Conservation (phyloP, 768 basidiomycete genomes). For the Mycena venus region DNA sequence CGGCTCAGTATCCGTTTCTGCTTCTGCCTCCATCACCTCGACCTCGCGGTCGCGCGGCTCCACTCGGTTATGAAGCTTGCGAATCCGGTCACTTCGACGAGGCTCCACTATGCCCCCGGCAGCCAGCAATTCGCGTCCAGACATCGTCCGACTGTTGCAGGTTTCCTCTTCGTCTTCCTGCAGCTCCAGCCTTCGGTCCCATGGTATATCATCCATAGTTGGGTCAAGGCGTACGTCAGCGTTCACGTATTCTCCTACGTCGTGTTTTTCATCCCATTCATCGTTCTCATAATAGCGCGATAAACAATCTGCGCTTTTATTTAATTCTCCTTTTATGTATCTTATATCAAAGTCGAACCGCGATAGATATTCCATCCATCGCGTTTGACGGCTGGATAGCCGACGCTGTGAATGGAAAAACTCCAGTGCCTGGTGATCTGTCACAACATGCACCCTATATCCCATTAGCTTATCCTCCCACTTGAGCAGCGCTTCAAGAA, state of each 20-base stretch:
- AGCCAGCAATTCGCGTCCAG: conserved; percentile 22
- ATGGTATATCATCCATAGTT: conserved; percentile 36
- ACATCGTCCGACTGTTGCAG: no score
- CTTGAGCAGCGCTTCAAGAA: conserved; percentile 41
- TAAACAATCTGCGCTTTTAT: conserved; percentile 47
- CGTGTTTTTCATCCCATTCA: conserved; percentile 17
- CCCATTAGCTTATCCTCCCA: conserved; percentile 51
- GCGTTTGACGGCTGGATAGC: conserved; percentile 37
- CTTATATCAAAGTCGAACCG: conserved; percentile 43
- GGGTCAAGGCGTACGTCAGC: conserved; percentile 39
- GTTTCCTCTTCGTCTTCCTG: no score
- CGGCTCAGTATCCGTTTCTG: conserved; percentile 6
- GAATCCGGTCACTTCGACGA: conserved; percentile 9
- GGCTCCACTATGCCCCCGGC: conserved; percentile 5
- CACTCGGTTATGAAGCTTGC: conserved; percentile 5
- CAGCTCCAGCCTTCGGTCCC: conserved; percentile 24
- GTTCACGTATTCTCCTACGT: conserved; percentile 42
- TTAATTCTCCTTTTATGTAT: conserved; percentile 11
- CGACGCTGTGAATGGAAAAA: conserved; percentile 22
- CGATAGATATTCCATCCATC: conserved; percentile 50
- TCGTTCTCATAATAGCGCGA: conserved; percentile 49
- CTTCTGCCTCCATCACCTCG: no score
- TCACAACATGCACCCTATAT: conserved; percentile 37
- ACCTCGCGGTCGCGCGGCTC: conserved; percentile 24
- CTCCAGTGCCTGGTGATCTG: conserved; percentile 38